These are phyloP conservation scores for Gyromitra esculenta DNA, from an alignment of 2,329 filamentous ascomycete genomes.

Conservation along the genomic window DNA sequence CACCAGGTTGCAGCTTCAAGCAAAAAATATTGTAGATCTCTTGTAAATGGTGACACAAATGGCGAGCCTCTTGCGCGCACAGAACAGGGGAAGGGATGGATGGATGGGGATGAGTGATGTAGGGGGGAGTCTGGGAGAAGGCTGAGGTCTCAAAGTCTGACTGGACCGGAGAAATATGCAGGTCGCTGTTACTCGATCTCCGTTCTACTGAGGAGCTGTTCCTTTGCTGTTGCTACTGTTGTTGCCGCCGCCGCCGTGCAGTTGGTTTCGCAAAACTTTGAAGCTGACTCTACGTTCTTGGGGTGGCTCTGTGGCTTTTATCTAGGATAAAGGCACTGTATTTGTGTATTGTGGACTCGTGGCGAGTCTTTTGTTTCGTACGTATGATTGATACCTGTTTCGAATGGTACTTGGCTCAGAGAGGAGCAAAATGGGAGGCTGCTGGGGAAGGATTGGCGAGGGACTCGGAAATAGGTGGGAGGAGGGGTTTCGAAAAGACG, in stretches of 20 bases:
- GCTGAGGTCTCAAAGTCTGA: conserved; percentile 53
- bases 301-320: conserved; percentile 40
- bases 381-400: conserved; percentile 49
- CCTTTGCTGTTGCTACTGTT: conserved; percentile 48
- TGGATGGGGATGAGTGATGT: conserved; percentile 45
- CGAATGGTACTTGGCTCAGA: conserved; percentile 41
- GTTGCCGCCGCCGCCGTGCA: conserved; percentile 41
- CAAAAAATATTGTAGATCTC: conserved; percentile 44
- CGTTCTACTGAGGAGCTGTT: conserved; percentile 48
- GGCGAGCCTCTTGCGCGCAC: conserved; percentile 52
- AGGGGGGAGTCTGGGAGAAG: conserved; percentile 32
- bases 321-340: conserved; percentile 35
- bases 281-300: conserved; percentile 45
- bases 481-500: conserved; percentile 42
- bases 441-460: conserved; percentile 28
- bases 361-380: conserved; percentile 32
- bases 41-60: conserved; percentile 51
- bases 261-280: conserved; percentile 46
- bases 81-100: conserved; percentile 38
- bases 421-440: conserved; percentile 18
- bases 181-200: conserved; percentile 52
- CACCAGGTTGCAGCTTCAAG: conserved; percentile 48
- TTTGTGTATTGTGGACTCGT: conserved; percentile 34
- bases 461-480: conserved; percentile 29
- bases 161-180: conserved; percentile 56